Evolutionary conservation across 2,329 filamentous ascomycete genomes (phyloP), one percentile per base, ranked within the genome.

Genomic region (Colletotrichum gloeosporioides): DNA sequence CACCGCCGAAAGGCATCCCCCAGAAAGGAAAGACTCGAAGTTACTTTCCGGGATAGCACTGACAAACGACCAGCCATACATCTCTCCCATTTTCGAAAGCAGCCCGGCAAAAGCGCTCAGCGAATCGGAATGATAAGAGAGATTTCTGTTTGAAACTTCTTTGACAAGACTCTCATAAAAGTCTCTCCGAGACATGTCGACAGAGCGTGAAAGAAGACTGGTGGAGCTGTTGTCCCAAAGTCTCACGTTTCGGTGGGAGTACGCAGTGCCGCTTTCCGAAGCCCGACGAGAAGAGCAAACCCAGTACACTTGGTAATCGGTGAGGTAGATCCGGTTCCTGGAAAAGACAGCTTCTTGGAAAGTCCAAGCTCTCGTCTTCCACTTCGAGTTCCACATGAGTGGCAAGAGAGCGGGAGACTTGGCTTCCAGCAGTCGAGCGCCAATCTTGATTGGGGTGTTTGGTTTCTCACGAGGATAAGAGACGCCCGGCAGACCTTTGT

Each of bases 61-160:
- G 22, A 29, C 39, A 29, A 71, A 71, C 12, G 27, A 4, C 69
- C 59, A 59, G 18, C 22, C 59, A 12, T 27, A 57, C 18, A 8
- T 1, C 3, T 34, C 29, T 9, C 55, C 16, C 12, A 71, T 9
- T 4, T 25, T 44, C 15, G 59, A 39, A 1, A 71, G 39, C 22
- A 71, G 3, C 4, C 69, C 69, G 2, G 8, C 27, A 59, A 71
- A 71, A 13, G 69, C 69, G 16, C 25, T 57, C 6, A 71, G 59
- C 3, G 69, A 64, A 18, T 71, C 69, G 4, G 61, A 65, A 36
- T 29, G 69, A 8, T 27, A 44, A 27, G 69, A 36, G 8, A 65
- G 32, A n/a, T 10, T 29, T 4, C 61, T 57, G 8, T 34, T 34
- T 13, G 39, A 65, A 25, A 39, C 59, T 5, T 12, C 62, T 22